Conservation (phyloP, 2,329 filamentous ascomycete species). For the Didymella lethalis region DNA sequence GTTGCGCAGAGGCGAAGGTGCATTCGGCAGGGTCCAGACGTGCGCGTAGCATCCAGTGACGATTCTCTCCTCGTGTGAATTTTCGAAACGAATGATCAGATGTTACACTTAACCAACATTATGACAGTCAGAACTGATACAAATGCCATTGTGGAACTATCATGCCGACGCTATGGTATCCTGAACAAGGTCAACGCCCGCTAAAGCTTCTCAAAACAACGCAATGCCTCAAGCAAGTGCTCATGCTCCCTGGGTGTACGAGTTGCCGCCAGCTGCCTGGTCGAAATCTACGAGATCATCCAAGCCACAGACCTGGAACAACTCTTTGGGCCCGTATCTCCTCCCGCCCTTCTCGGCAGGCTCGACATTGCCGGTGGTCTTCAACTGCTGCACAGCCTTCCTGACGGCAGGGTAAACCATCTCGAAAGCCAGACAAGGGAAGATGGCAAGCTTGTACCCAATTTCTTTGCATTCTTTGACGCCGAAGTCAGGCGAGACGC, state of each 20-base stretch:
- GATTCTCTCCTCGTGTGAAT: not conserved
- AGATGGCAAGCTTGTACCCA: slow-evolving; percentile 68
- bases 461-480: slow-evolving; percentile 62
- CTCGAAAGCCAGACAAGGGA: slow-evolving; percentile 52
- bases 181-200: slow-evolving; percentile 12
- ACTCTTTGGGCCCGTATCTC: slow-evolving; percentile 56
- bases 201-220: slow-evolving; percentile 4
- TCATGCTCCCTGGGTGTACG: slow-evolving; percentile 30
- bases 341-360: slow-evolving; percentile 53
- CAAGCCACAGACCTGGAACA: slow-evolving; percentile 63
- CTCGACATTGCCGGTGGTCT: slow-evolving; percentile 36
- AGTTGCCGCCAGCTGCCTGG: slow-evolving; percentile 53
- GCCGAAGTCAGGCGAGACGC: slow-evolving; percentile 63
- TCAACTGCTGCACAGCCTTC: slow-evolving; percentile 41
- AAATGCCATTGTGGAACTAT: not conserved
- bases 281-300: slow-evolving; percentile 62
- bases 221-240: not conserved
- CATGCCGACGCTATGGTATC: slow-evolving; percentile 16
- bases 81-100: not conserved
- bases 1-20: not conserved
- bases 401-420: slow-evolving; percentile 46
- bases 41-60: too few relatives aligned
- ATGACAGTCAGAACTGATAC: too few relatives aligned
- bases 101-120: too few relatives aligned
- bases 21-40: not conserved